Percentiles rank a stretch among this genome's conserved stretches.
Evolutionary conservation across 2,329 filamentous ascomycete species (phyloP).

Genomic region (Pestalotiopsis fici): DNA sequence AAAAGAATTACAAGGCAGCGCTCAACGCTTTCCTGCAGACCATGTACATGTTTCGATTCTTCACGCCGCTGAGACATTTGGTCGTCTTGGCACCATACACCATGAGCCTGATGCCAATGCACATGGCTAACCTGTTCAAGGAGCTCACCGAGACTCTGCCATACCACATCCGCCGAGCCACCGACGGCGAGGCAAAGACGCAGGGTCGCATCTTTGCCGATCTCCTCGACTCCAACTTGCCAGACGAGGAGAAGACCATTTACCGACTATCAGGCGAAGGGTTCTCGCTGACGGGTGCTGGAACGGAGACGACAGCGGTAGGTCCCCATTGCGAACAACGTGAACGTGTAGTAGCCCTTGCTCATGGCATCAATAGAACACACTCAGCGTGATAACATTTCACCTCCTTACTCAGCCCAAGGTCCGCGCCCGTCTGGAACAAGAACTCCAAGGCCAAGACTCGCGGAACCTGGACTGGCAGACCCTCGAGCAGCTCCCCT

Average conservation of each 20-base stretch:
- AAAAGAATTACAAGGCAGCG: conserved; percentile 16
- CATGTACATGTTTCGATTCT: conserved; percentile 23
- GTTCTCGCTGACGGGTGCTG: conserved; percentile 37
- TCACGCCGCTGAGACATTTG: conserved; percentile 16
- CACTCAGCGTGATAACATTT: conserved; percentile 13
- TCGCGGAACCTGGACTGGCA: conserved; percentile 16
- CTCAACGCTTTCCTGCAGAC: conserved; percentile 20
- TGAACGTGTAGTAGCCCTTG: no score
- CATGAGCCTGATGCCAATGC: conserved; percentile 19
- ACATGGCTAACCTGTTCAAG: conserved; percentile 12
- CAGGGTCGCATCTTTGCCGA: conserved; percentile 37
- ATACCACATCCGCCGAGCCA: conserved; percentile 29
- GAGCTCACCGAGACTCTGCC: conserved; percentile 18
- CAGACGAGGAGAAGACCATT: conserved; percentile 33
- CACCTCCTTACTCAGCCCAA: conserved; percentile 29
- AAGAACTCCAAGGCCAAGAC: conserved; percentile 29
- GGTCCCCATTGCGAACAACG: conserved; percentile 21
- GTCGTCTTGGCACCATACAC: conserved; percentile 17
- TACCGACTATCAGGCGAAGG: conserved; percentile 38
- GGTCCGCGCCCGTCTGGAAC: conserved; percentile 27
- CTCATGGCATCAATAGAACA: conserved; percentile 18
- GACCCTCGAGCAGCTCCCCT: conserved; percentile 21
- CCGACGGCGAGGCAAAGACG: conserved; percentile 19
- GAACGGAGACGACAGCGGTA: conserved; percentile 38
- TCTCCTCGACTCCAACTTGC: conserved; percentile 30